Evolutionary conservation across 2,329 filamentous ascomycete species (phyloP), one percentile per base, ranked within the genome.

Genomic region (Harringtonia lauricola): DNA sequence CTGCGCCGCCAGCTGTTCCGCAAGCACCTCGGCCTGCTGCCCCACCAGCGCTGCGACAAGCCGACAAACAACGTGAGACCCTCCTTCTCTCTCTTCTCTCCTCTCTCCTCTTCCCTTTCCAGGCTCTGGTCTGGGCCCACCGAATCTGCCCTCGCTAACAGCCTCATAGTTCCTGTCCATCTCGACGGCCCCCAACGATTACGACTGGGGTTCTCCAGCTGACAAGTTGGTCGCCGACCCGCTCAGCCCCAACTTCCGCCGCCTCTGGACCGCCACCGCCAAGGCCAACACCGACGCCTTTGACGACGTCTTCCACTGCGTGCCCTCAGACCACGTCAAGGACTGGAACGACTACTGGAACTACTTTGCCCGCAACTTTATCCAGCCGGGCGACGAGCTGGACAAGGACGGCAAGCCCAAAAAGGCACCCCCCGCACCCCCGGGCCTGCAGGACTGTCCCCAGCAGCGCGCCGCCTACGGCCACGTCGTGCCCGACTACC

Each of bases 1-100:
- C 79, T 95, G 10, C 83, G 88, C 17, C 77, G 88, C 29, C 79
- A 89, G 58, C 74, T 95, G 48, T 94, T 86, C 77, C 79, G 87
- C 54, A 94, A 95, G 66, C 89, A 95, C 58, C 74, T 95, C 1
- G 89, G 88, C 39, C 71, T 94, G 10, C 69, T 94, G 14, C 80
- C 82, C 0, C 70, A 84, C 9, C 86, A 94, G 60, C 66, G 70
- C 29, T 79, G 81, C 55, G 83, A 81, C 47, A 64, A 62, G 13
- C 74, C 83, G 4, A 78, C 85, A 50, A 68, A 74, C 37, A 94
- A 94, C 62, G 48, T 87, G 9, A 42, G 44, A 24, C 24, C 13
- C 7, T 33, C 40, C 17, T 26, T 14, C 12, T 14, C n/a, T 24
- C 17, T 24, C 30, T 21, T 15, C 17, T 2, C 29, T 22, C 26